phyloP scores from a whole-genome alignment of 495 filamentous ascomycete genomes.

The Aspergillus mulundensis region DNA sequence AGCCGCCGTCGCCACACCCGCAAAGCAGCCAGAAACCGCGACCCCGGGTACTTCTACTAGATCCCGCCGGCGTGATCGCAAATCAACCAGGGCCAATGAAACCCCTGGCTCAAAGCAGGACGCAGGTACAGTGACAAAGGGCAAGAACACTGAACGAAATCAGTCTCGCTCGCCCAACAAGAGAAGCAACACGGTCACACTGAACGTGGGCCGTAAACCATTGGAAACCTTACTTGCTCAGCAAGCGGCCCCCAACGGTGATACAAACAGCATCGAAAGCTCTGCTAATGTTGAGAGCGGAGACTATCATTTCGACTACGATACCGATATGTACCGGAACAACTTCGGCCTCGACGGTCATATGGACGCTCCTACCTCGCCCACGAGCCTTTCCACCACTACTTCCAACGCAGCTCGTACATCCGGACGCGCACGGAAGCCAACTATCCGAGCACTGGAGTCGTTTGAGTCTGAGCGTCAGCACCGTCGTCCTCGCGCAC shows the following conservation, averaged over 20 bases:
- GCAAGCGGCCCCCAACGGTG: not conserved
- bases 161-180: not conserved
- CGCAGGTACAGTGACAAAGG: not conserved
- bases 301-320: constrained; percentile 18
- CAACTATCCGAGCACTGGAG: constrained; percentile 38
- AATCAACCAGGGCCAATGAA: not conserved
- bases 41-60: constrained; percentile 9
- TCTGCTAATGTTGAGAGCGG: constrained; percentile 14
- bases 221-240: constrained; percentile 11
- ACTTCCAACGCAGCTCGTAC: constrained; percentile 22
- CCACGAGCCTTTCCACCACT: constrained; percentile 29
- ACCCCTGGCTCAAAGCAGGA: not conserved
- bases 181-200: constrained; percentile 17
- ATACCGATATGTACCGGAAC: constrained; percentile 22
- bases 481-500: constrained; percentile 17
- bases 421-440: constrained; percentile 37
- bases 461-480: constrained; percentile 28
- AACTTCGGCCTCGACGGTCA: constrained; percentile 27
- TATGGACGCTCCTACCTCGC: constrained; percentile 22
- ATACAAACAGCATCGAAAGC: constrained; percentile 9
- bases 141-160: not conserved
- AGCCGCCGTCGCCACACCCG: constrained; percentile 7
- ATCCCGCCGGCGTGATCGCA: constrained; percentile 17
- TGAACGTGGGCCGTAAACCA: constrained; percentile 19
- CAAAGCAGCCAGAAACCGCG: not conserved